Percentiles rank a stretch among this genome's conserved stretches.
These are phyloP conservation scores for Rhizophagus sp. DNA, from an alignment of 192 early-diverging fungal species.

Conservation along the genomic window DNA sequence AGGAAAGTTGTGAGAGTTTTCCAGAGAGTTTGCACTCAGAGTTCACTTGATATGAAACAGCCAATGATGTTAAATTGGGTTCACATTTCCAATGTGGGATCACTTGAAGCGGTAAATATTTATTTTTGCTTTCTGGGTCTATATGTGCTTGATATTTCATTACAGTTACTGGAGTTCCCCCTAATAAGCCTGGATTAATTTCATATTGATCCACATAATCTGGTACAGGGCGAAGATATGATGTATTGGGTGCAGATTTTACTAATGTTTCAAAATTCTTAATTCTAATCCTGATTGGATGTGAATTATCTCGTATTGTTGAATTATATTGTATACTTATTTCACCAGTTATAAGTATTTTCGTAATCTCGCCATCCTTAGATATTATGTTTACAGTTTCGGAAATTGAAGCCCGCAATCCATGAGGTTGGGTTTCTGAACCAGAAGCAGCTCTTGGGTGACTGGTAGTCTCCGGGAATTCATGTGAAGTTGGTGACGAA, in stretches of 20 bases:
- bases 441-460: neutral
- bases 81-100: conserved; percentile 59
- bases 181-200: conserved; percentile 42
- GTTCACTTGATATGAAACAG: conserved; percentile 52
- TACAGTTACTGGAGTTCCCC: conserved; percentile 29
- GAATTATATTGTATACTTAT: conserved; percentile 41
- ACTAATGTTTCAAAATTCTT: conserved; percentile 38
- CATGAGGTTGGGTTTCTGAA: conserved; percentile 21
- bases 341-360: conserved; percentile 51
- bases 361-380: conserved; percentile 44
- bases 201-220: conserved; percentile 37
- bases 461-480: neutral
- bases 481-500: conserved; percentile 8
- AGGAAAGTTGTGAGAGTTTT: conserved; percentile 41
- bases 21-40: conserved; percentile 34
- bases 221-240: conserved; percentile 37
- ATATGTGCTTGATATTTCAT: conserved; percentile 46
- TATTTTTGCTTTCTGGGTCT: conserved; percentile 26
- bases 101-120: conserved; percentile 38
- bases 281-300: conserved; percentile 9
- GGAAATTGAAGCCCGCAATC: conserved; percentile 40
- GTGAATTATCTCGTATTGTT: neutral
- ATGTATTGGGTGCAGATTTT: conserved; percentile 38
- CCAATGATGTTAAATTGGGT: conserved; percentile 44
- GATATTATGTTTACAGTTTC: conserved; percentile 49